A percentile compares a stretch with the other conserved stretches of the same genome.
phyloP scores from a whole-genome alignment of 1,139 yeast species.

The Suhomyces maxii region DNA sequence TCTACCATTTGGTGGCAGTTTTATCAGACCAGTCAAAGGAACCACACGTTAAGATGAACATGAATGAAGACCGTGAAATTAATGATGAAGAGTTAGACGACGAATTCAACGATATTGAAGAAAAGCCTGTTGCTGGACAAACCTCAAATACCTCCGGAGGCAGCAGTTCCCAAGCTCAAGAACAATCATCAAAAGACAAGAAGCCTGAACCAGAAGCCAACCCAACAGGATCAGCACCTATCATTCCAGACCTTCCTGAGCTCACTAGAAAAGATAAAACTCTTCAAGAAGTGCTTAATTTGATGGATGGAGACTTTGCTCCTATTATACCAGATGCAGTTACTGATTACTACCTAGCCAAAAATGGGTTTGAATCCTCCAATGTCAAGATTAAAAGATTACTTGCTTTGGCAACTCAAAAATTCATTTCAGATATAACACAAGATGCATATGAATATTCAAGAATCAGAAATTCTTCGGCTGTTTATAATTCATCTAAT shows the following conservation, averaged over 20 bases:
- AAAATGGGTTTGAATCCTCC: constrained; percentile 83
- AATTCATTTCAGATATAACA: constrained; percentile 90
- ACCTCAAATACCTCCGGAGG: background rate
- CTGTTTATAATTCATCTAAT: constrained; percentile 79
- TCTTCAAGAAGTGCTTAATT: constrained; percentile 75
- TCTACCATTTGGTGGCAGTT: no score
- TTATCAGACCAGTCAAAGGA: no score
- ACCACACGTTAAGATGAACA: background rate
- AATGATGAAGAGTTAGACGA: constrained; percentile 35
- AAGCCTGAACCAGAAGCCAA: constrained; percentile 5
- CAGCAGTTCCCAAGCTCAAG: background rate
- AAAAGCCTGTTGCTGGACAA: constrained; percentile 5
- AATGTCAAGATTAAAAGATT: constrained; percentile 81
- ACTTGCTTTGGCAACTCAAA: constrained; percentile 92
- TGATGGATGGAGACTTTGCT: constrained; percentile 87
- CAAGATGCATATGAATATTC: constrained; percentile 96
- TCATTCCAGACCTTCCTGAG: constrained; percentile 60
- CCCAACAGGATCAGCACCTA: constrained; percentile 10
- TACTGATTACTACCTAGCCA: constrained; percentile 88
- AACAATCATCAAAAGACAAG: background rate
- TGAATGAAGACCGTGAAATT: constrained; percentile 11
- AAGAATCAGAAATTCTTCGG: constrained; percentile 79
- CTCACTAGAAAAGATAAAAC: constrained; percentile 84
- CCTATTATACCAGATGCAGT: constrained; percentile 98
- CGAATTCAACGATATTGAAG: constrained; percentile 18